Base-by-base conservation (phyloP, 371 early-diverging fungal genomes). In the Smittium culicis region DNA sequence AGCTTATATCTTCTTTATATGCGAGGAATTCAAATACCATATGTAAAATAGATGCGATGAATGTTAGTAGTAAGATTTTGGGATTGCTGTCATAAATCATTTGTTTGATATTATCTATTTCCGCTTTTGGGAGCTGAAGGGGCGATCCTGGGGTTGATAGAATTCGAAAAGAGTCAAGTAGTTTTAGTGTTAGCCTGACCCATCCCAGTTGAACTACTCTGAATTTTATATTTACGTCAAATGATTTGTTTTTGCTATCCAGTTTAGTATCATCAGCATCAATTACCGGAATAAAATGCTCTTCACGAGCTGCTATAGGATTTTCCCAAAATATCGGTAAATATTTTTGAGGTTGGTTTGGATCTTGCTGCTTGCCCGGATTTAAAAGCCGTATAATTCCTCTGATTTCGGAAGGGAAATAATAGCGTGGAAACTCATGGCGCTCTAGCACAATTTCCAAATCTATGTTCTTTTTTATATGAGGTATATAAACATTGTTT, bases 21-120 rank as follows among this genome's bases (percentile, higher is more conserved):
- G 90, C 90, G 66, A 89, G 69, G 66, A 87, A 83, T 71, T 88
- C 88, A 73, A 89, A 87, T 31, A 87, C 69, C 34, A 82, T 70
- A 73, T 89, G 90, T 54, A 89, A 67, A 0, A 85, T 61, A 35
- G 85, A 83, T 0, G 88, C 90, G 8, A 74, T 35, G 35, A 88
- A 70, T 1, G 90, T 89, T 17, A 87, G 69, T 0, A 70, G 79
- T 29, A 83, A 73, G 69, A 82, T 72, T 2, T 72, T 74, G 5
- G 81, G 80, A 33, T 80, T 76, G 32, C 74, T 76, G 33, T 81
- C 82, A 54, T 73, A 73, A 55, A 83, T 67, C 81, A 82, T 83
- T 35, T 78, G 69, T 61, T 73, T 72, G 56, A 83, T 34, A 31
- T 72, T 73, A 55, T 83, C 82, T 0, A 80, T 67, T 62, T 82